These are phyloP conservation scores for Periconia digitata DNA, from an alignment of 2,329 filamentous ascomycete genomes.

Conservation along the genomic window DNA sequence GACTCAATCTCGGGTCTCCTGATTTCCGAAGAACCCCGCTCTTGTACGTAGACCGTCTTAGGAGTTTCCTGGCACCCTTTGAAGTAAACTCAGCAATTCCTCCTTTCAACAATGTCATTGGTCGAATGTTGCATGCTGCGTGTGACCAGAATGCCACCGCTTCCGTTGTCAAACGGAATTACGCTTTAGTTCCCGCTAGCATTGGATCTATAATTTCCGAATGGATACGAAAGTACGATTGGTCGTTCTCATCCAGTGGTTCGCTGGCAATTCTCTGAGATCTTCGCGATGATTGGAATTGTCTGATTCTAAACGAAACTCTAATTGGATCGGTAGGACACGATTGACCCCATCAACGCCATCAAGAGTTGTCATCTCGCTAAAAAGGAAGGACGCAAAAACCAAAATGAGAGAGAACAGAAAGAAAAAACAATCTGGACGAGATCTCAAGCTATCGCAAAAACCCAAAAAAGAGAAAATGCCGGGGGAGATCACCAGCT, in stretches of 20 bases:
- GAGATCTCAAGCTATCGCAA: background rate
- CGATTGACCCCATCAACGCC: too few relatives aligned
- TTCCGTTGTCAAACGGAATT: background rate
- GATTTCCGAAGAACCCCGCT: background rate
- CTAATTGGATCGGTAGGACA: too few relatives aligned
- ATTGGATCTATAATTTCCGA: too few relatives aligned
- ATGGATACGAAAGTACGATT: background rate
- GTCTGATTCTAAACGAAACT: too few relatives aligned
- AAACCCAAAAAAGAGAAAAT: background rate
- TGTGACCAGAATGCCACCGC: background rate
- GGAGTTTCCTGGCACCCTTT: background rate
- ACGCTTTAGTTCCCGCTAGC: too few relatives aligned
- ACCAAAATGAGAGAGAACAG: too few relatives aligned
- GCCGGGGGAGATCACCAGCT: background rate
- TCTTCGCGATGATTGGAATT: too few relatives aligned
- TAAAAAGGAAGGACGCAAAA: too few relatives aligned
- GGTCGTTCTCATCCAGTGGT: too few relatives aligned
- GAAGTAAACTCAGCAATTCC: background rate
- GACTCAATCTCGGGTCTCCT: background rate
- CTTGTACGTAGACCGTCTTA: background rate
- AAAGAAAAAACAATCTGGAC: too few relatives aligned
- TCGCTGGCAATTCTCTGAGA: too few relatives aligned
- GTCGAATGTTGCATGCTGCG: background rate
- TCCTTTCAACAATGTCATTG: background rate
- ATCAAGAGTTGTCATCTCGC: too few relatives aligned